Base-by-base conservation (phyloP, 2,329 filamentous ascomycete species). In the Exophiala sideris region DNA sequence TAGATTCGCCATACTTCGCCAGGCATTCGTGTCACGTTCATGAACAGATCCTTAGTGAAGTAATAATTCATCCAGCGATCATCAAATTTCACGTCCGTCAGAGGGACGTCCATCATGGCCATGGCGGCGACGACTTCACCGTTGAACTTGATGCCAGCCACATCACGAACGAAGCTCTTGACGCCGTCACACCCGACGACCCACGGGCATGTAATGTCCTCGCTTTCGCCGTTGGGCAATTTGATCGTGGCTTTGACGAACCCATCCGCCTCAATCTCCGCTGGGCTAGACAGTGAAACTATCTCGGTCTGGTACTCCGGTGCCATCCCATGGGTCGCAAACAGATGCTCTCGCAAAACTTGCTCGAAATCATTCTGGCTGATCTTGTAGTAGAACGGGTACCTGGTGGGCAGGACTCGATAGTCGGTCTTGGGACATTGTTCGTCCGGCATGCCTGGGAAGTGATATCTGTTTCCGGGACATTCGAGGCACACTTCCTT, bases 51-150 rank as follows among this genome's bases (percentile, higher is more conserved):
- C n/a, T 45, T 45, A 7, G 9, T 45, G 20, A 45, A 45, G 9
- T 45, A 45, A 21, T 45, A 45, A 16, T 45, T 45, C 42, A 45
- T 45, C 42, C 42, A 45, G 3, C 42, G 42, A 12, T 45, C 42
- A 18, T 45, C 42, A 32, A 45, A 45, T 2, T 24, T 45, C 18
- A 45, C 42, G 42, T n/a, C n/a, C 8, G 18, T 32, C 8, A 45
- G 20, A 5, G 42, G 42, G 5, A 45, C 42, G 12, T 45, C 42
- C 42, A 45, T 45, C 42, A 45, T 45, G 8, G 42, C 42, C 42
- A 45, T 45, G 3, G 42, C 42, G 18, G 20, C 24, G 2, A 45
- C 21, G 8, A 45, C 42, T 29, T 45, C 24, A 14, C 42, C 42
- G 12, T 29, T 33, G 42, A 45, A 45, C 16, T 24, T 32, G 24